These are phyloP conservation scores for Cadophora malorum DNA, from an alignment of 2,329 filamentous ascomycete species.

Conservation along the genomic window DNA sequence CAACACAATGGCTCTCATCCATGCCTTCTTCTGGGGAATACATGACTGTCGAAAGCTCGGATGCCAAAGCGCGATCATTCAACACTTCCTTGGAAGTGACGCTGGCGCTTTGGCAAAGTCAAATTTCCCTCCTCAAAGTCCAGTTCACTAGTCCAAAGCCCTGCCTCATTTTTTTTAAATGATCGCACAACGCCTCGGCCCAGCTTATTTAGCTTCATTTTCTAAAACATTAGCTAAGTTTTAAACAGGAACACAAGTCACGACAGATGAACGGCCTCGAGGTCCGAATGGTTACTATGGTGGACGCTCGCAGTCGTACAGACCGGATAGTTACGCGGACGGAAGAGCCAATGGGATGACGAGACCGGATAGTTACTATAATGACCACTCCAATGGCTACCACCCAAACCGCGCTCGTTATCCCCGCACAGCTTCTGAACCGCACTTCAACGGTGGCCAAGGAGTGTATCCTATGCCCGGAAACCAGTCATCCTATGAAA, in stretches of 20 bases:
- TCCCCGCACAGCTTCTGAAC: conserved; percentile 44
- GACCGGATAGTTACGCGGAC: conserved; percentile 40
- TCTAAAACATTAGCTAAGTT: conserved; percentile 20
- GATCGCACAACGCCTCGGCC: conserved; percentile 5
- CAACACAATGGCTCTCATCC: background rate
- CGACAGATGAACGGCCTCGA: conserved; percentile 41
- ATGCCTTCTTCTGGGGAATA: background rate
- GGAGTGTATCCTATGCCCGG: conserved; percentile 41
- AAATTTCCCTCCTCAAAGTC: conserved; percentile 13
- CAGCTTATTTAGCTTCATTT: conserved; percentile 25
- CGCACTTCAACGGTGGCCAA: conserved; percentile 41
- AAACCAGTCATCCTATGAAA: conserved; percentile 72
- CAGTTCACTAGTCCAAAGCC: background rate
- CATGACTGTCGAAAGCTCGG: background rate
- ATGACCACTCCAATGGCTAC: conserved; percentile 42
- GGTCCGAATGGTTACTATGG: conserved; percentile 44
- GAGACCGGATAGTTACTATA: conserved; percentile 53
- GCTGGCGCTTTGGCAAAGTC: conserved; percentile 21
- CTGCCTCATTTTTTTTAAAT: conserved; percentile 24
- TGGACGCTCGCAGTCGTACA: conserved; percentile 40
- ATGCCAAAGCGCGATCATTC: background rate
- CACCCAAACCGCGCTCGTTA: conserved; percentile 44
- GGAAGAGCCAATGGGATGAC: conserved; percentile 47
- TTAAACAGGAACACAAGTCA: conserved; percentile 42
- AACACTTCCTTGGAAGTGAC: conserved; percentile 1